These are phyloP conservation scores for Sanghuangporus baumii DNA, from an alignment of 1,284 basidiomycete species.

Conservation along the genomic window DNA sequence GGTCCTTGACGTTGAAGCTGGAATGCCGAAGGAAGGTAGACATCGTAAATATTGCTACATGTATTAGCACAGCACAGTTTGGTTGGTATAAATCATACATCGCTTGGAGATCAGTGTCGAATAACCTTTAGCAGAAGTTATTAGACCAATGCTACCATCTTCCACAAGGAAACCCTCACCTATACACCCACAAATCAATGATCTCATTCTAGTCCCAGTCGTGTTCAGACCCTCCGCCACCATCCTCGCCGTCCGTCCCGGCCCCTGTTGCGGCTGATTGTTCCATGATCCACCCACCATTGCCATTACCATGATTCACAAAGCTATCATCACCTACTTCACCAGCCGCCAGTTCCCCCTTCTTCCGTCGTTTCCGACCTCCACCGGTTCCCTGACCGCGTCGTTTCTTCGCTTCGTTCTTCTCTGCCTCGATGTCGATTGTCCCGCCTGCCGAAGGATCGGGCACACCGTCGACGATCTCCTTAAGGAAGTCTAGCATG, in stretches of 20 bases:
- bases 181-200: too few species aligned
- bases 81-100: too few species aligned
- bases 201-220: neutral
- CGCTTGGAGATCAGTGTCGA: too few species aligned
- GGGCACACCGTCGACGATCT: slow-evolving; percentile 85
- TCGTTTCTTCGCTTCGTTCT: slow-evolving; percentile 28
- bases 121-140: too few species aligned
- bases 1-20: too few species aligned
- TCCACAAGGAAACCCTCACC: too few species aligned
- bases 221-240: slow-evolving; percentile 3
- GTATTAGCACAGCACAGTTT: too few species aligned
- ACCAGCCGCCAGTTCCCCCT: slow-evolving; percentile 34
- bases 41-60: too few species aligned
- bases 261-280: neutral
- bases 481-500: slow-evolving; percentile 93
- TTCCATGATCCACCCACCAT: slow-evolving; percentile 12
- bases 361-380: slow-evolving; percentile 40
- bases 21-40: too few species aligned
- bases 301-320: slow-evolving; percentile 26
- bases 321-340: slow-evolving; percentile 25
- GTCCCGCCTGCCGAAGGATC: slow-evolving; percentile 84
- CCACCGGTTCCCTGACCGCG: slow-evolving; percentile 32
- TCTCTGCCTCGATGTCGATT: slow-evolving; percentile 61
- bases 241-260: slow-evolving; percentile 21
- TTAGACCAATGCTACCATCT: too few species aligned